These are phyloP conservation scores for Drechslera avenae DNA, from an alignment of 2,329 filamentous ascomycete genomes.

Conservation along the genomic window DNA sequence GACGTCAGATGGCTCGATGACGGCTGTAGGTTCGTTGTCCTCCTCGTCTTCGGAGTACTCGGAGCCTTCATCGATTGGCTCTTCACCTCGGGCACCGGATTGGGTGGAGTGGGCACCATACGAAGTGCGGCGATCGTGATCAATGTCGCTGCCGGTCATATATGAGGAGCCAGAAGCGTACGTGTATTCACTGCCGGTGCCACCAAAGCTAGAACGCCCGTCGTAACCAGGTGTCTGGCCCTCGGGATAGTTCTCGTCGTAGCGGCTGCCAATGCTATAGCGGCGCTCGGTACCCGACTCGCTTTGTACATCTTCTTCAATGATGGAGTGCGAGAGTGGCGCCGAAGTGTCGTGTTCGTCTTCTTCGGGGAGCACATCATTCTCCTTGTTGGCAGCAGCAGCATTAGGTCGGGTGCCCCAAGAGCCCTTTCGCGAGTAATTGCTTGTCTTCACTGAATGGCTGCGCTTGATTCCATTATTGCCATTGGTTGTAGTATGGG, in stretches of 20 bases:
- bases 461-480: conserved; percentile 60
- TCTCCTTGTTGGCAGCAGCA: conserved; percentile 53
- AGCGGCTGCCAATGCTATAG: conserved; percentile 44
- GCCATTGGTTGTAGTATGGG: conserved; percentile 37
- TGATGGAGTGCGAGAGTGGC: conserved; percentile 27
- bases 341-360: conserved; percentile 43
- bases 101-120: conserved; percentile 46
- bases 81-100: conserved; percentile 38
- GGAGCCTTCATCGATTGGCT: conserved; percentile 40
- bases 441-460: conserved; percentile 48
- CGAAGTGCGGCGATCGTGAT: conserved; percentile 51
- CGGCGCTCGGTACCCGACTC: conserved; percentile 50
- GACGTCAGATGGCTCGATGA: conserved; percentile 33
- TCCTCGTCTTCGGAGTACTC: conserved; percentile 40
- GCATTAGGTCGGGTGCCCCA: conserved; percentile 43
- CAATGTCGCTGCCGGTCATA: conserved; percentile 54
- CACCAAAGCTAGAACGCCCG: conserved; percentile 50
- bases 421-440: conserved; percentile 42
- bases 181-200: conserved; percentile 51
- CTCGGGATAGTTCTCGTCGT: conserved; percentile 42
- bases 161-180: conserved; percentile 56
- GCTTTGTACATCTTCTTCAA: conserved; percentile 41
- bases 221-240: conserved; percentile 45
- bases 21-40: conserved; percentile 38
- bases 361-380: conserved; percentile 53